Conservation (phyloP, 139 green algal species). For the Zygnema cylindricum region DNA sequence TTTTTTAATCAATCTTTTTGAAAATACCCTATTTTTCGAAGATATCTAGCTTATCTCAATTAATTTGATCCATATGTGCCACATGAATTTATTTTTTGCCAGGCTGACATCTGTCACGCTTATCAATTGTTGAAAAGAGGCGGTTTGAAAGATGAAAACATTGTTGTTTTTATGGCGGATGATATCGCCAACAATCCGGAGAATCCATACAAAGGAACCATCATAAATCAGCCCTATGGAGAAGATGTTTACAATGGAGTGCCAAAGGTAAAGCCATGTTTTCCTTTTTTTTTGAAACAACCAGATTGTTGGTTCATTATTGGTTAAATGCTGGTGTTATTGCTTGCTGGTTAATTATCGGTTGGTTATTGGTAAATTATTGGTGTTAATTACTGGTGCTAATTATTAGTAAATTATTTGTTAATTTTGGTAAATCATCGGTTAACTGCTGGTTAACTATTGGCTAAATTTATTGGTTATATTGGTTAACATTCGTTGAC, state of each 20-base stretch:
- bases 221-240: slow-evolving; percentile 91
- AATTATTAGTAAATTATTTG: too few species aligned
- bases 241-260: slow-evolving; percentile 86
- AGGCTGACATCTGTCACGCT: slow-evolving; percentile 67
- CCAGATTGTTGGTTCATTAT: too few species aligned
- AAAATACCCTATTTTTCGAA: not conserved
- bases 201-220: slow-evolving; percentile 83
- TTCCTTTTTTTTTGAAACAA: too few species aligned
- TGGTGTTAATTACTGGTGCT: too few species aligned
- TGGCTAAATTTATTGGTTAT: too few species aligned
- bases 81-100: too few species aligned
- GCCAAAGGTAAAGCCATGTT: slow-evolving; percentile 51
- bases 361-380: too few species aligned
- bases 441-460: too few species aligned
- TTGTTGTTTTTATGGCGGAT: slow-evolving; percentile 86
- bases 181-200: slow-evolving; percentile 80
- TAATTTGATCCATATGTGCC: not conserved
- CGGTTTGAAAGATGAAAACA: slow-evolving; percentile 74
- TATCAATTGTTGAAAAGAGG: slow-evolving; percentile 76
- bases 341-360: too few species aligned
- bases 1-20: not conserved
- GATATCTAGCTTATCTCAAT: not conserved
- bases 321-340: too few species aligned
- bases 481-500: too few species aligned
- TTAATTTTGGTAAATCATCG: too few species aligned